Base-by-base conservation (phyloP, 139 green algal species). In the Limnomonas spitsbergensis region DNA sequence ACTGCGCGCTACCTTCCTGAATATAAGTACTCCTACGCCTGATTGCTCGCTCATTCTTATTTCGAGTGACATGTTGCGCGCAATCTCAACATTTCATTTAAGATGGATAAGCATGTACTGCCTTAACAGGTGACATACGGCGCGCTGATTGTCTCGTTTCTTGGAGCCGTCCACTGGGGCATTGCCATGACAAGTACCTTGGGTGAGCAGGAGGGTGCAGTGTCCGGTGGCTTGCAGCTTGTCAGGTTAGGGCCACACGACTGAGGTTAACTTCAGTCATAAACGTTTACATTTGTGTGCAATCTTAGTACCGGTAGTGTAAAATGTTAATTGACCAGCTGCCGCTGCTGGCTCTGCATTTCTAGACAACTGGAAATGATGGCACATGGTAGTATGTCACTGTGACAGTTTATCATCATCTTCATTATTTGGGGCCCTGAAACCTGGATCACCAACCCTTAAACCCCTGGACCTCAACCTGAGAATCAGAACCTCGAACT, bases 141-240 rank as follows among this genome's bases (percentile, higher is more conserved):
- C 3, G 92, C 89, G 1, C 84, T 77, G 20, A 97, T 98, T 38
- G 83, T 93, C 1, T 90, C 89, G 9, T 98, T 98, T 74, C 78
- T 98, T n/a, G 94, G 94, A 24, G 94, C 89, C 2, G 89, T 97
- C 26, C 94, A 98, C 78, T 98, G 94, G 93, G 93, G 92, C n/a
- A 38, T 94, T 2, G 93, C 93, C 36, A 93, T 95, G 88, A 79
- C 56, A 6, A 88, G 80, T 74, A 82, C 77, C 2, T 29, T 87
- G 20, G 52, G 66, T 81, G 68, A 77, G 76, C 75, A 31, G 36
- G 27, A 39, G 26, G 32, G n/a, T 32, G 70, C 2, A 27, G 26
- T 4, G 34, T 61, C 3, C 7, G 39, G 27, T 38, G 39, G 39
- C 4, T 56, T 34, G n/a, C 2, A 35, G 29, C 40, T 27, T 54